Evolutionary conservation across 1,284 basidiomycete species (phyloP).

Genomic region (Testicularia cyperi): DNA sequence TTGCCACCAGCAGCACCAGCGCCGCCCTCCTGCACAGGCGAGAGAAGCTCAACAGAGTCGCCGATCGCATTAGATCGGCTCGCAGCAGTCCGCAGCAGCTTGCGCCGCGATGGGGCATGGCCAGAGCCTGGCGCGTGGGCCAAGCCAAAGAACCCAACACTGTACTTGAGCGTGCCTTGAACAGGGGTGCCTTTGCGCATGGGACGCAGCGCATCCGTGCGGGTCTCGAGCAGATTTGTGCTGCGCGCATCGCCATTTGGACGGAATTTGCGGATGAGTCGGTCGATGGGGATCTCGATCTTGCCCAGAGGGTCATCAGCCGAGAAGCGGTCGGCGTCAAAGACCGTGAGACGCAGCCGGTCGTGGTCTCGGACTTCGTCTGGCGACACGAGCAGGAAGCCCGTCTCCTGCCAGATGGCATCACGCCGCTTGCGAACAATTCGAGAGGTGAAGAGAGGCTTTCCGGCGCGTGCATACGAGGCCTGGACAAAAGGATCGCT

Average conservation of each 20-base stretch:
- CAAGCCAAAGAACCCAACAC: conserved; percentile 47
- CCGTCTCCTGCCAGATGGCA: conserved; percentile 52
- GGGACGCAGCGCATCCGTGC: conserved; percentile 38
- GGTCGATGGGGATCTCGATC: conserved; percentile 44
- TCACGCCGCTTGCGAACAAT: conserved; percentile 39
- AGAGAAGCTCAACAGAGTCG: conserved; percentile 19
- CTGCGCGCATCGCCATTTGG: conserved; percentile 12
- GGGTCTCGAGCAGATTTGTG: conserved; percentile 40
- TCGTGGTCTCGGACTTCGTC: conserved; percentile 53
- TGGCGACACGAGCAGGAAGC: conserved; percentile 42
- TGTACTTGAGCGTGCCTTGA: conserved; percentile 50
- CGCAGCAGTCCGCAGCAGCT: conserved; percentile 29
- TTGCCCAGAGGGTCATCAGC: conserved; percentile 55
- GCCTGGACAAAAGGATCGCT: conserved; percentile 53
- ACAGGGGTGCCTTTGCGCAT: conserved; percentile 36
- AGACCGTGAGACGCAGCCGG: conserved; percentile 43
- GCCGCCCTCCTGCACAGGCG: conserved; percentile 9
- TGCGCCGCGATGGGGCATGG: conserved; percentile 22
- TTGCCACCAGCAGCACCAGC: no score
- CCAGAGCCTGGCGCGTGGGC: conserved; percentile 30
- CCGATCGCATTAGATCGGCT: conserved; percentile 5
- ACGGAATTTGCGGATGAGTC: conserved; percentile 34
- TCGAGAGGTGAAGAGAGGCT: conserved; percentile 47
- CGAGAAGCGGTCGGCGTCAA: conserved; percentile 56
- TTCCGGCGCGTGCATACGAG: conserved; percentile 46